Evolutionary conservation across 495 filamentous ascomycete species (phyloP), one percentile per base, ranked within the genome.

Genomic region (Penicillium subrubescens): DNA sequence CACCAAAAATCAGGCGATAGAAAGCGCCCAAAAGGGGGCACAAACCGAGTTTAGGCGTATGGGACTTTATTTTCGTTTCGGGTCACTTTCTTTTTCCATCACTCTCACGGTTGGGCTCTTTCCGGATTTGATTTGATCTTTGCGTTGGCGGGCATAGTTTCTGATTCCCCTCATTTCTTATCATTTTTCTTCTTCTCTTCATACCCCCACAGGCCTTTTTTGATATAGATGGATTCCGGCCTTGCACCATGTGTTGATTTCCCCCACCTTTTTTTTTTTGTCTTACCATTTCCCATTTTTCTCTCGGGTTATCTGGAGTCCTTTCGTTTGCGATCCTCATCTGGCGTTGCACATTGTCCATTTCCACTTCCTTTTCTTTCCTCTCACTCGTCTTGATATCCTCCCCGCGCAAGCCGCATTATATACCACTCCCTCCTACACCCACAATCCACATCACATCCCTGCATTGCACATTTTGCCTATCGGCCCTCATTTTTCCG

Each of bases 201-300:
- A 80, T 80, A 80, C 78, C 78, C 78, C 73, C 76, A 73, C 66
- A 79, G 72, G 78, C 74, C 71, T 63, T 72, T 70, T 74, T 56
- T 35, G 23, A 27, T 64, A 76, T 77, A 81, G 77, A 79, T 76
- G 68, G 69, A 72, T 70, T 70, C 66, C 67, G 76, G 77, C 77
- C 76, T 80, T 68, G 78, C 75, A 77, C 62, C 48, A 64, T 73
- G 68, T 68, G 65, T 60, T 64, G 60, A 62, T 66, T 56, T 65
- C 64, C 19, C 39, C 43, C n/a, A n/a, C n/a, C n/a, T n/a, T n/a
- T n/a, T n/a, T n/a, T n/a, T n/a, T n/a, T 65, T 34, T 57, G 35
- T 56, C 15, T 62, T 51, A 57, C 69, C 67, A 62, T 62, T 66
- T 65, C 64, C 58, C 59, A 54, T 63, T 66, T 34, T 67, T 64